Evolutionary conservation across 78 protist species (phyloP), one percentile per base, ranked within the genome.

Genomic region (Goniomonas avonlea): DNA sequence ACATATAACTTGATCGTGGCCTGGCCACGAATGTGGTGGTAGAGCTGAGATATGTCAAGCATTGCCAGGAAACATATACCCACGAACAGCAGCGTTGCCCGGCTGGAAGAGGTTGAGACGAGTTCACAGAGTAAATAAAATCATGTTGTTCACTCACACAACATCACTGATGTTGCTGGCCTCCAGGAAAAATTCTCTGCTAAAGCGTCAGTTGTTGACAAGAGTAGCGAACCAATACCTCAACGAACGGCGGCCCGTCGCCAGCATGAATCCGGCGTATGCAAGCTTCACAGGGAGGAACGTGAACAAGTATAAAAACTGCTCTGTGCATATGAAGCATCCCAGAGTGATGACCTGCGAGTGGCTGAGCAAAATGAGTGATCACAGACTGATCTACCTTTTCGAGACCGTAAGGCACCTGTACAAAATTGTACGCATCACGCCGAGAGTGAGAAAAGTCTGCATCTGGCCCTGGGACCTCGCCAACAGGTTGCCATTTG

Each of bases 1-100:
- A 91, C 92, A 56, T 93, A 93, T 27, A 93, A 75, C 81, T 91
- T 91, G 77, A 93, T 65, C 29, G 77, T 61, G 23, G 86, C 73
- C 79, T 93, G 94, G 11, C 90, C 91, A 1, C 91, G 53, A 27
- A 91, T 82, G 56, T 23, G 17, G 76, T 91, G 95, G 79, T 91
- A 91, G 7, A 85, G 48, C 68, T 78, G 60, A 1, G 93, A 87
- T 35, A 39, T 25, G 48, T 58, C 71, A 29, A 48, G 23, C 27
- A 7, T 3, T 4, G 17, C 9, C 25, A 66, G 50, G 0, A 25
- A 11, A 11, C 50, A 11, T 43, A 43, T 15, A 11, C n/a, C n/a
- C n/a, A 8, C n/a, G 50, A 11, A 11, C n/a, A 8, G 50, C 50
- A 11, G 50, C 50, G 50, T 11, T 5, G 5, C 5, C 15, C 58